Evolutionary conservation across 345 rosid species (phyloP), one percentile per base, ranked within the genome.

Genomic region (Syzygium aqueum): DNA sequence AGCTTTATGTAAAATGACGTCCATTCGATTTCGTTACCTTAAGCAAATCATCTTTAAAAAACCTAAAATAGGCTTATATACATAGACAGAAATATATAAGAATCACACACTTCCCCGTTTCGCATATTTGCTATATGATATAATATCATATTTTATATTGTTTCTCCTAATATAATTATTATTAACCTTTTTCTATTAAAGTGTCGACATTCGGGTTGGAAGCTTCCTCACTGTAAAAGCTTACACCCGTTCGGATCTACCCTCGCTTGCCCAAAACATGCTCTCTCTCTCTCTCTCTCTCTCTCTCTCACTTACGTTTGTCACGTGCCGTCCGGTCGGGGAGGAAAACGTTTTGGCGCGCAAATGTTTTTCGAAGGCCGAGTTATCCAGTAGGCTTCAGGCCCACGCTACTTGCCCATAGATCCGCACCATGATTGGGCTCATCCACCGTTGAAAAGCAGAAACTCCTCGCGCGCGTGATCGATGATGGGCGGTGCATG

Each of bases 321-420:
- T 61, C 67, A 61, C 67, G 67, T 61, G 67, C 67, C 33, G 33
- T 0, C 78, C 78, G 78, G 43, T 30, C 78, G 78, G 77, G 4
- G 78, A 30, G 78, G 78, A 16, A 61, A 28, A n/a, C 53, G 8
- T 25, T 80, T 78, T 53, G 85, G 85, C 88, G 85, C 88, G 73
- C 85, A 86, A 15, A 77, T 4, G 49, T 86, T 86, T 86, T 86
- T 80, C 53, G 82, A 86, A 80, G 49, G 77, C 37, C 23, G 15
- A 78, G 13, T 27, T 8, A 28, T 80, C 65, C 53, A 15, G 53
- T n/a, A 61, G 53, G 53, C 13, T 82, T 37, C 53, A 4, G 53
- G 80, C 15, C 87, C 77, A 56, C 54, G 19, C 40, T 49, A 19
- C 25, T 9, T 6, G 14, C 40, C 40, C 23, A 0, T 54, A 43